Evolutionary conservation across 345 rosid genomes (phyloP), one percentile per base, ranked within the genome.

Genomic region (Dovyalis caffra): DNA sequence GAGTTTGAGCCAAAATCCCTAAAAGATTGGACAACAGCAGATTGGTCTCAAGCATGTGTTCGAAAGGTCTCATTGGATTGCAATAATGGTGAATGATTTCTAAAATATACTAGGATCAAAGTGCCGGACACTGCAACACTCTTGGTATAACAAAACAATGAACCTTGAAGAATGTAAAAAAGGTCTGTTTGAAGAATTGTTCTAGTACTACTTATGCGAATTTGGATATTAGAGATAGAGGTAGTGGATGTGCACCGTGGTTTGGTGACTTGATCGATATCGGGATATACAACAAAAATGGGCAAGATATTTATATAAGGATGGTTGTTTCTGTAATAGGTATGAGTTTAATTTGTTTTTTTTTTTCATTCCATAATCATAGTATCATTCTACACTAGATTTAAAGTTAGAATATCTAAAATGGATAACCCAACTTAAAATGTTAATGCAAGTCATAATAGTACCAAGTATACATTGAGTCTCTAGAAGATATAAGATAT

Each of bases 321-420:
- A 12, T 87, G 68, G 80, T 85, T n/a, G 84, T 81, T 33, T 79
- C 87, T 7, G 85, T 82, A 51, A 66, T 78, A 35, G 85, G 85
- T 82, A 69, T 43, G 47, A 3, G 47, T 12, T n/a, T n/a, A n/a
- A n/a, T n/a, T 51, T 5, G 2, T 51, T 51, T 6, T 60, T n/a
- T n/a, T 11, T 3, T 23, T 25, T 14, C 26, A 2, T 43, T 43
- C 47, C 3, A 11, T 15, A 43, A 43, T 43, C 47, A 43, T 12
- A 43, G 5, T 43, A 10, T 43, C 16, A 15, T 1, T 43, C 14
- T 0, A 15, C 5, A 43, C 47, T 16, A 43, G 47, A 43, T 43
- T 43, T 43, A 16, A 43, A 14, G 16, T 43, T 5, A 43, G 47
- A 43, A 43, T 43, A 15, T 43, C 47, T 40, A 4, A 40, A 40